Evolutionary conservation across 345 rosid genomes (phyloP), one percentile per base, ranked within the genome.

Genomic region (Camelina neglecta): DNA sequence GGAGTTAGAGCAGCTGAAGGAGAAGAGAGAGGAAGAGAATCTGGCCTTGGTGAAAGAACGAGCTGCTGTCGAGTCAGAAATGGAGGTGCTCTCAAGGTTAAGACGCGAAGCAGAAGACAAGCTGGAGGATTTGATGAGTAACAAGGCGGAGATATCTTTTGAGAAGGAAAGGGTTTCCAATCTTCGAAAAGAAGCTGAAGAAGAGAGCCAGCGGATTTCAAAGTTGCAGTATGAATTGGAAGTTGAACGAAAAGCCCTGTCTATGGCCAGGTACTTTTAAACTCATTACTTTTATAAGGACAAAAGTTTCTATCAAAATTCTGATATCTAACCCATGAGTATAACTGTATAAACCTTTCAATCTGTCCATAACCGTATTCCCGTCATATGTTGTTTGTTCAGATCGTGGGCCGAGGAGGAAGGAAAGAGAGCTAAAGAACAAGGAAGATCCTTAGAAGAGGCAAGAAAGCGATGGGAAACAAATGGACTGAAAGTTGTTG

Each of bases 321-420:
- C 7, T 39, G 42, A 55, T 63, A 72, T 29, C 60, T 41, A 69
- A 50, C 15, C 21, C 33, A 42, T 13, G 68, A 51, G 21, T 58
- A 13, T 15, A 44, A 44, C 49, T 5, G 42, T 57, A 58, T 6
- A 57, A 74, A 42, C 23, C n/a, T 48, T 67, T 67, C 0, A n/a
- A 18, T 59, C 20, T 68, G 42, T 54, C 33, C n/a, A 31, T 53
- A 9, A 12, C 15, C 3, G 7, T 31, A n/a, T 74, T n/a, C 33
- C 62, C 64, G 31, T 71, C 50, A n/a, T 64, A 4, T 65, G 64
- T 60, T 65, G 64, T 60, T 62, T 72, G 45, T 80, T 60, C 78
- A 95, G 99, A 84, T 82, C 93, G 54, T 95, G 99, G 99, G 99
- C 99, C 6, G 96, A 92, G 85, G 97, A 92, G 31, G 99, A 92